Percentiles rank a stretch among this genome's conserved stretches.
Evolutionary conservation across 345 rosid genomes (phyloP).

Genomic region (Geranium rotundifolium): DNA sequence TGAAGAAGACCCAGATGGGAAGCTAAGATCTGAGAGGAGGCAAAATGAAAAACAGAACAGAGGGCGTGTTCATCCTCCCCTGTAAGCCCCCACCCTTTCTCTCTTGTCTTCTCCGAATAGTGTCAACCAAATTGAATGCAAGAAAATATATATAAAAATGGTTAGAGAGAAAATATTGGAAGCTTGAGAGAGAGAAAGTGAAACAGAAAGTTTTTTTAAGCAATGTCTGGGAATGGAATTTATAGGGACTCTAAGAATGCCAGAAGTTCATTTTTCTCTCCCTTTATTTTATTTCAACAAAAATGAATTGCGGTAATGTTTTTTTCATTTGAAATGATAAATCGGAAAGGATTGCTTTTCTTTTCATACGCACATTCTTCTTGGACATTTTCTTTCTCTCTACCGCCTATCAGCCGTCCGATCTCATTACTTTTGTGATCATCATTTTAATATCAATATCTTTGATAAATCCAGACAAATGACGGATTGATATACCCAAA

Average conservation of each 20-base stretch:
- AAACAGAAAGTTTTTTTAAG: background rate
- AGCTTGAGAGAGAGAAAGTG: constrained; percentile 6
- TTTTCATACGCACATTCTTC: background rate
- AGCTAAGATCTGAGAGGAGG: constrained; percentile 71
- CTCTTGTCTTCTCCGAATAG: constrained; percentile 13
- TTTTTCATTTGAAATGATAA: background rate
- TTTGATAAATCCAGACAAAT: no score
- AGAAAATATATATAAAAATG: constrained; percentile 4
- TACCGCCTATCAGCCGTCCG: background rate
- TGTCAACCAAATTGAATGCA: constrained; percentile 10
- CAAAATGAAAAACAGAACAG: constrained; percentile 24
- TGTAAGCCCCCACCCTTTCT: constrained; percentile 26
- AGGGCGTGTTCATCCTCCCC: constrained; percentile 62
- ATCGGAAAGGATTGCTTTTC: background rate
- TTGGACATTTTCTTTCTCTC: background rate
- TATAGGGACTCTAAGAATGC: constrained; percentile 25
- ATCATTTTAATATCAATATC: background rate
- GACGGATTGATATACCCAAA: no score
- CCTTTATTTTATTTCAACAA: background rate
- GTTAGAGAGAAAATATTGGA: constrained; percentile 4
- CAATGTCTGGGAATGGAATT: constrained; percentile 20
- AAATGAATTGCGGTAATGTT: background rate
- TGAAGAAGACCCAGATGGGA: constrained; percentile 48
- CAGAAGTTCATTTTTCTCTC: constrained; percentile 6
- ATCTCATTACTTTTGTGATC: background rate